phyloP scores from a whole-genome alignment of 2,329 filamentous ascomycete genomes.

The Penicillium concentricum region DNA sequence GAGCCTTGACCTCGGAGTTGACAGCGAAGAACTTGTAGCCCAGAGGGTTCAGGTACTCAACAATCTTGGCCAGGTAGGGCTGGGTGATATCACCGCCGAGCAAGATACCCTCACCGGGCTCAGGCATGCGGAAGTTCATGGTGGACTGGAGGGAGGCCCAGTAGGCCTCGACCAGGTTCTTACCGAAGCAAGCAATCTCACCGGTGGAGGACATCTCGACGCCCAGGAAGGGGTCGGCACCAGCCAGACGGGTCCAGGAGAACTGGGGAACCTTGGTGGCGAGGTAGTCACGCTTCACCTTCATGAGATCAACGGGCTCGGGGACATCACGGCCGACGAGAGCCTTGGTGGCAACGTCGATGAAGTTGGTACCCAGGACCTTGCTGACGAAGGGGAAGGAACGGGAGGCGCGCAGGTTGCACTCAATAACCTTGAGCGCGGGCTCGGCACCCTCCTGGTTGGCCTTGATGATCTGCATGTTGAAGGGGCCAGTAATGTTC shows the following conservation, averaged over 20 bases:
- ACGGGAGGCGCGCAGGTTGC: conserved; percentile 93
- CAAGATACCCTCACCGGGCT: conserved; percentile 91
- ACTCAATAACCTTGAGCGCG: conserved; percentile 92
- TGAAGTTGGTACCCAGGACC: conserved; percentile 94
- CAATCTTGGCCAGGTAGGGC: conserved; percentile 71
- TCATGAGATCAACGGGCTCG: conserved; percentile 83
- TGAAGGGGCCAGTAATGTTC: conserved; percentile 97
- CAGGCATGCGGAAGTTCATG: conserved; percentile 98
- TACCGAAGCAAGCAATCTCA: conserved; percentile 98
- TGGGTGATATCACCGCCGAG: conserved; percentile 81
- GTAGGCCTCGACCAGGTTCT: conserved; percentile 93
- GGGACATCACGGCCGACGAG: conserved; percentile 84
- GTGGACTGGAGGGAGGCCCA: conserved; percentile 94
- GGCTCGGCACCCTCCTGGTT: conserved; percentile 71
- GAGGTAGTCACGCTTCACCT: conserved; percentile 81
- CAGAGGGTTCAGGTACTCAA: conserved; percentile 82
- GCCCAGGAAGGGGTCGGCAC: conserved; percentile 94
- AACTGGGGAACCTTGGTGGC: conserved; percentile 99
- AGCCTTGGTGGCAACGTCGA: conserved; percentile 90
- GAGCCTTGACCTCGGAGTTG: conserved; percentile 74
- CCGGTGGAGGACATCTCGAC: conserved; percentile 97
- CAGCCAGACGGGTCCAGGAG: conserved; percentile 96
- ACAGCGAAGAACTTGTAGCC: conserved; percentile 94
- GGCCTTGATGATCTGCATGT: conserved; percentile 99
- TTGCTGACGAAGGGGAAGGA: conserved; percentile 99